Conservation (phyloP, 140 eudicot species). For the Cichorium intybus region DNA sequence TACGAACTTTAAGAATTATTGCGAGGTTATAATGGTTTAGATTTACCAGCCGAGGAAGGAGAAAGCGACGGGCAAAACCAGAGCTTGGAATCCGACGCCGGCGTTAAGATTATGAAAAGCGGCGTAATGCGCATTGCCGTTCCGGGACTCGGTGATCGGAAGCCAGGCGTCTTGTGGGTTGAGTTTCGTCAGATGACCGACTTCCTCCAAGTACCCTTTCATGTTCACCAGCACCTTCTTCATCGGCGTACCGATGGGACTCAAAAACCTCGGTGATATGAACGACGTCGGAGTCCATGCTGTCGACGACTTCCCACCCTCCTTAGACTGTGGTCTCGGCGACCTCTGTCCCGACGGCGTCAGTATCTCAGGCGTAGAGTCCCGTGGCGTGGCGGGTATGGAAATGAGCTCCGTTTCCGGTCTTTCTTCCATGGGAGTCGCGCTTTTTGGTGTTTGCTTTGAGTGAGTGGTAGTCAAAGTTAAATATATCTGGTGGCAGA, state of each 20-base stretch:
- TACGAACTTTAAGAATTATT: no score
- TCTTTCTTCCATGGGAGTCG: constrained; percentile 54
- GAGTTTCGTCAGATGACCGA: constrained; percentile 85
- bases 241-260: constrained; percentile 98
- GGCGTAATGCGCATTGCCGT: constrained; percentile 86
- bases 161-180: constrained; percentile 98
- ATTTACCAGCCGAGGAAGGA: constrained; percentile 92
- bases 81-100: constrained; percentile 87
- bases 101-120: constrained; percentile 90
- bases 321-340: constrained; percentile 49
- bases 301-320: constrained; percentile 47
- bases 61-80: constrained; percentile 85
- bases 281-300: constrained; percentile 90
- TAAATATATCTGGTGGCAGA: constrained; percentile 2
- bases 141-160: constrained; percentile 92
- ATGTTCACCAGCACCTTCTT: constrained; percentile 78
- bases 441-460: not conserved
- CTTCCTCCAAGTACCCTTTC: constrained; percentile 90
- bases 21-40: not conserved
- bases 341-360: constrained; percentile 83
- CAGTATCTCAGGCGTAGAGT: constrained; percentile 78
- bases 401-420: constrained; percentile 87
- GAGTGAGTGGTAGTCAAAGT: not conserved
- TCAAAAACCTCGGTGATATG: constrained; percentile 83
- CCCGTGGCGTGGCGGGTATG: constrained; percentile 83